Base-by-base conservation (phyloP, 1,284 basidiomycete genomes). In the Mycosarcoma mackinlayi region DNA sequence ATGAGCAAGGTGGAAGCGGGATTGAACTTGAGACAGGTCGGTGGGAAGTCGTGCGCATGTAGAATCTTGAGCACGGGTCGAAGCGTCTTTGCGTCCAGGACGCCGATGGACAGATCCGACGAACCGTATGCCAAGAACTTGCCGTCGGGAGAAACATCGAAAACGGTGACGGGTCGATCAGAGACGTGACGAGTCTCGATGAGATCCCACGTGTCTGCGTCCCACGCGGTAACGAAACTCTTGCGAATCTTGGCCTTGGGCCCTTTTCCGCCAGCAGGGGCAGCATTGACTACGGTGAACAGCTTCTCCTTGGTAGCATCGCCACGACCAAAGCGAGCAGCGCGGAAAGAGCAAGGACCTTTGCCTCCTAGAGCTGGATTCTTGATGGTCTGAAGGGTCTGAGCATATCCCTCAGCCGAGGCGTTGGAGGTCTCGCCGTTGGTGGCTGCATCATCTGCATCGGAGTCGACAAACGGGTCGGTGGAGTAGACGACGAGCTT, bases 21-120 rank as follows among this genome's bases (percentile, higher is more conserved):
- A 80, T 91, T 94, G 85, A 98, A 98, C 57, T 88, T 88, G 55
- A 98, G 84, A 1, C 91, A 89, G 0, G 95, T 98, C 1, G 93
- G 89, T 3, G 96, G 93, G 83, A 98, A 95, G 68, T 94, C 92
- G 83, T 98, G 96, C 0, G 94, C 92, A 82, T 93, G 92, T 45
- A 97, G 86, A 62, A 98, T 94, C 30, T 90, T 90, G 30, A 93
- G 84, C 9, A 94, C 83, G 0, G 94, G 93, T 44, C 88, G 87
- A 31, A 98, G 84, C 1, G 89, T 93, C 54, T 85, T 86, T 3
- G 92, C 87, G 80, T 98, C 94, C 37, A 98, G 83, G 49, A 98
- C 86, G 13, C 92, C 91, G 57, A 98, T 88, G 34, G 89, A 90
- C 45, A 92, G 86, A 83, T 98, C 93, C 10, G 94, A 94, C 6